Base-by-base conservation (phyloP, 2,329 filamentous ascomycete species). In the Gliomastix tumulicola region DNA sequence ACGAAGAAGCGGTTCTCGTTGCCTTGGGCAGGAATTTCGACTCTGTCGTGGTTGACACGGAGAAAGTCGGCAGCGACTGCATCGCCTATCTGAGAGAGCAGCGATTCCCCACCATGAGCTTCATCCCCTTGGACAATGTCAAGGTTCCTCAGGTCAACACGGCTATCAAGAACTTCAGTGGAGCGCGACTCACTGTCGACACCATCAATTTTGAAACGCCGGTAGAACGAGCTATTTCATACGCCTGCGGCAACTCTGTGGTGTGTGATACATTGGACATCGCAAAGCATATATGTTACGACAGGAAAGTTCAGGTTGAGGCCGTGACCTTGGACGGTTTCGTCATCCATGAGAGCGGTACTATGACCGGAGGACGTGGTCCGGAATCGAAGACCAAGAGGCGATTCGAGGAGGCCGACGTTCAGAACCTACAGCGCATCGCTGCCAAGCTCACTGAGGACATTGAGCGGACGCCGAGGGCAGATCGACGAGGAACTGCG, bases 111-210 rank as follows among this genome's bases (percentile, higher is more conserved):
- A 87, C 89, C 40, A 87, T 92, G 62, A 96, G 88, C 2, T 97
- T 98, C 59, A 89, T 97, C 44, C 92, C 92, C 2, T 72, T 98
- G 15, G 92, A 98, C 66, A 96, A 94, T 36, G 95, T 98, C 57
- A 94, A 97, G 53, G 89, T 96, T 54, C 89, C 87, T 56, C 81
- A 87, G 10, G 78, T 92, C 41, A 94, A 94, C 55, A 85, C 88
- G 6, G 89, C 87, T 41, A 70, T 98, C 46, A 96, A 96, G 62
- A 87, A 88, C 20, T 83, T 95, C 57, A 75, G 86, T 38, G 84
- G 86, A 27, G 87, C 85, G 59, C 80, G 90, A 7, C 74, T 96
- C 40, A 94, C 90, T 0, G 94, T 98, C 44, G 92, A 98, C 57
- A 94, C 88, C 0, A 90, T 98, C 49, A 88, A 95, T 53, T 98